phyloP scores from a whole-genome alignment of 257 asterid species.

The Nicotiana knightiana region DNA sequence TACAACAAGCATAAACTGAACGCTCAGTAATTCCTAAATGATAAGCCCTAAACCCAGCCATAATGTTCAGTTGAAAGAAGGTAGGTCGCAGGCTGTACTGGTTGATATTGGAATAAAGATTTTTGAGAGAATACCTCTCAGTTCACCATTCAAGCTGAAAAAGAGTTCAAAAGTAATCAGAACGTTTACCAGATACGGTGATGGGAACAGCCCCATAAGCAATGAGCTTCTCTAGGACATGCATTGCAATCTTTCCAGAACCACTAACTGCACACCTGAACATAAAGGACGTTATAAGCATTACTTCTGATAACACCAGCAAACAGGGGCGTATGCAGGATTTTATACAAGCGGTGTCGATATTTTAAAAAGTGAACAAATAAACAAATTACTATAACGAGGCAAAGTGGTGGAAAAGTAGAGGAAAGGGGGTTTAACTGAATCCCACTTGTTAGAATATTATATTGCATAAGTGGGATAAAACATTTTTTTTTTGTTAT shows the following conservation, averaged over 20 bases:
- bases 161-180: neutral
- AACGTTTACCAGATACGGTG: slow-evolving; percentile 73
- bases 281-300: slow-evolving; percentile 6
- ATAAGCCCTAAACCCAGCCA: neutral
- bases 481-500: too few relatives aligned
- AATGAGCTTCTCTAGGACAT: slow-evolving; percentile 92
- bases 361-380: too few relatives aligned
- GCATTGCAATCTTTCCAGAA: slow-evolving; percentile 96
- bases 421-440: too few relatives aligned
- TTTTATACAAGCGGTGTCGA: too few relatives aligned
- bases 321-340: too few relatives aligned
- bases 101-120: neutral
- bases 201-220: slow-evolving; percentile 89
- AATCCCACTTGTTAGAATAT: too few relatives aligned
- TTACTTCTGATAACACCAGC: too few relatives aligned
- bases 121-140: neutral
- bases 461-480: too few relatives aligned
- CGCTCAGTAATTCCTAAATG: neutral
- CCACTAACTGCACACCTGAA: slow-evolving; percentile 97
- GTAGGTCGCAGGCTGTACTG: neutral
- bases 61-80: neutral
- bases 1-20: neutral
- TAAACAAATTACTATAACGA: too few relatives aligned
- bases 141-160: neutral
- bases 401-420: too few relatives aligned